Percentiles rank a stretch among this genome's conserved stretches.
These are phyloP conservation scores for Aspergillus felis DNA, from an alignment of 2,329 filamentous ascomycete species.

Conservation along the genomic window DNA sequence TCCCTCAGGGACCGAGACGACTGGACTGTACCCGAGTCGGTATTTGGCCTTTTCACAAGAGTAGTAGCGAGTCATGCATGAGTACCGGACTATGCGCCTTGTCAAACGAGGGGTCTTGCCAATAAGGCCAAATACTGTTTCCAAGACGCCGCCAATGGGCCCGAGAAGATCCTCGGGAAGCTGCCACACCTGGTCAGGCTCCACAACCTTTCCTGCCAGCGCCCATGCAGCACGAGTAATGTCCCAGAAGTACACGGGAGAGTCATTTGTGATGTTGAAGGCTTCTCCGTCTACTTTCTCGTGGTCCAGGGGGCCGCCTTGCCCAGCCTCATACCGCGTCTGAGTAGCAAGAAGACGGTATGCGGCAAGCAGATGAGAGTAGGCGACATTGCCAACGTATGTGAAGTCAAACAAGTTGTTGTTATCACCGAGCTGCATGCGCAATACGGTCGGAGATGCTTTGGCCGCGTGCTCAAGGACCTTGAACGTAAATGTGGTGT, in stretches of 20 bases:
- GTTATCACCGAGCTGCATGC: slow-evolving; percentile 75
- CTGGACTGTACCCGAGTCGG: slow-evolving; percentile 43
- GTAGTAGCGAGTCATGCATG: slow-evolving; percentile 48
- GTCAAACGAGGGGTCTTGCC: slow-evolving; percentile 46
- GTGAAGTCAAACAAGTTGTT: slow-evolving; percentile 68
- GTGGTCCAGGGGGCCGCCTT: slow-evolving; percentile 62
- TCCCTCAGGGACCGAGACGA: slow-evolving; percentile 45
- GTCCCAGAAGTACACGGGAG: slow-evolving; percentile 88
- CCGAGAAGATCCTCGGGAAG: slow-evolving; percentile 39
- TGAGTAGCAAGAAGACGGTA: slow-evolving; percentile 64
- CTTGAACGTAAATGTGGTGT: slow-evolving; percentile 69
- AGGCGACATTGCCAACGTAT: slow-evolving; percentile 65
- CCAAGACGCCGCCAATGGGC: slow-evolving; percentile 39
- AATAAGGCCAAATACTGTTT: slow-evolving; percentile 40
- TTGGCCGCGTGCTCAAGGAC: slow-evolving; percentile 68
- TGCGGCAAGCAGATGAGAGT: slow-evolving; percentile 80
- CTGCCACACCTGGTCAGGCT: slow-evolving; percentile 39
- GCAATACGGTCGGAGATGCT: slow-evolving; percentile 56
- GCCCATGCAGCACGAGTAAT: slow-evolving; percentile 76
- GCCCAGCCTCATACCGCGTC: slow-evolving; percentile 37
- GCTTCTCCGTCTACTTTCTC: slow-evolving; percentile 78
- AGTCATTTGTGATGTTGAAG: slow-evolving; percentile 87
- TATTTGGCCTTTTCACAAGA: slow-evolving; percentile 45
- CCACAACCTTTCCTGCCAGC: slow-evolving; percentile 41
- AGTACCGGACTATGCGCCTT: slow-evolving; percentile 43